Percentiles rank a stretch among this genome's conserved stretches.
phyloP scores from a whole-genome alignment of 2,329 filamentous ascomycete genomes.

The Sporothrix brunneoviolacea region DNA sequence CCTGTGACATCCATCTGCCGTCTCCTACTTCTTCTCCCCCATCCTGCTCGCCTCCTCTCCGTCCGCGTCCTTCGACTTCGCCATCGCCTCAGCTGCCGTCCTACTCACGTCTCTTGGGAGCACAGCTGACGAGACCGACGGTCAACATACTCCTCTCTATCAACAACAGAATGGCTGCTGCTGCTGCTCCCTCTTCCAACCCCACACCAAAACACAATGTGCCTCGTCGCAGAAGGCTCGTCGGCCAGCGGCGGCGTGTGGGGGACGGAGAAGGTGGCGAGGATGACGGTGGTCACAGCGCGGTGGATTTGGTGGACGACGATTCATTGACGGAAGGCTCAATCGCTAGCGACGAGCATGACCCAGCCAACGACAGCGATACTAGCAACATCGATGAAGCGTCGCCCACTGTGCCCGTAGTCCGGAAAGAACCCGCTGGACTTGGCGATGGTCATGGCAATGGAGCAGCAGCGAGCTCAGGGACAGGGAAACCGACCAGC shows the following conservation, averaged over 20 bases:
- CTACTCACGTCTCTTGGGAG: neutral
- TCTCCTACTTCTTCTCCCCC: no score
- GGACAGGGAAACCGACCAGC: constrained; percentile 28
- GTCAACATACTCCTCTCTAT: neutral
- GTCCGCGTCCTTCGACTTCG: neutral
- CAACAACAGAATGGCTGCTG: constrained; percentile 14
- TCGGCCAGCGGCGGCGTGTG: constrained; percentile 61
- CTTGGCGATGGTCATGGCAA: constrained; percentile 34
- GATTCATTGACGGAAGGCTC: constrained; percentile 62
- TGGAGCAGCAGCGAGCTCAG: neutral
- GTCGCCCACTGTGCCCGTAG: constrained; percentile 42
- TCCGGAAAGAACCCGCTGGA: constrained; percentile 15
- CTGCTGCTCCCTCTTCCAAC: constrained; percentile 6
- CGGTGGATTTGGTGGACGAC: constrained; percentile 50
- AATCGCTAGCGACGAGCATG: constrained; percentile 54
- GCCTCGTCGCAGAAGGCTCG: constrained; percentile 56
- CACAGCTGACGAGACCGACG: neutral
- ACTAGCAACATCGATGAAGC: constrained; percentile 55
- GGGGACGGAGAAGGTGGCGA: constrained; percentile 63
- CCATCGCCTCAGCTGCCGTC: neutral
- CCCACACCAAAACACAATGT: constrained; percentile 14
- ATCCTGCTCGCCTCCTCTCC: no score
- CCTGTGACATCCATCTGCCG: no score
- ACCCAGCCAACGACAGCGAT: constrained; percentile 54
- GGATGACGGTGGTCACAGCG: constrained; percentile 50